These are phyloP conservation scores for Toxoplasma gondii DNA, from an alignment of 169 alveolate species.

Conservation along the genomic window DNA sequence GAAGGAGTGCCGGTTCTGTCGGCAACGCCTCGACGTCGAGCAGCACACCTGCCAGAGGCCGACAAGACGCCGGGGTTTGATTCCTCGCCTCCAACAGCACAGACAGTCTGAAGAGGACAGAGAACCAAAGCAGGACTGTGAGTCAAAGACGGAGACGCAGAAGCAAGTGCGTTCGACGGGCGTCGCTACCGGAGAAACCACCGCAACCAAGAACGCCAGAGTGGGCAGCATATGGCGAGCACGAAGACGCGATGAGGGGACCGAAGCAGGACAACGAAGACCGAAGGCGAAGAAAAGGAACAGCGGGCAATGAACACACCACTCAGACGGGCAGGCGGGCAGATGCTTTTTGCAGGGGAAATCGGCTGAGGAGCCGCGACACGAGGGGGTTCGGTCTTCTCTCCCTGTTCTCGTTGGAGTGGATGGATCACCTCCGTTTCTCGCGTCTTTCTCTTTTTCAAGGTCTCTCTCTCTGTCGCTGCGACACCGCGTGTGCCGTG, in stretches of 20 bases:
- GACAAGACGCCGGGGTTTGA: neutral
- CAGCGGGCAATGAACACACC: too few species aligned
- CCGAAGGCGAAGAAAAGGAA: neutral
- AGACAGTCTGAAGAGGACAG: neutral
- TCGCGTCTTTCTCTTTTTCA: too few species aligned
- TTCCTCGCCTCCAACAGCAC: constrained; percentile 40
- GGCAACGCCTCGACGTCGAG: constrained; percentile 72
- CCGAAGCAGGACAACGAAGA: neutral
- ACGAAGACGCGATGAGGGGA: too few species aligned
- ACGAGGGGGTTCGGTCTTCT: too few species aligned
- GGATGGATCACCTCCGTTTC: too few species aligned
- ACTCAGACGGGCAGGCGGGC: too few species aligned
- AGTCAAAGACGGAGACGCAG: neutral
- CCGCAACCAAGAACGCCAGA: neutral
- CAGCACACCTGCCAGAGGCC: constrained; percentile 19
- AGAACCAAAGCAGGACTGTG: neutral
- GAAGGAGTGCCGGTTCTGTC: constrained; percentile 70
- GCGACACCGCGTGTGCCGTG: too few species aligned
- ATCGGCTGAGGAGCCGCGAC: too few species aligned
- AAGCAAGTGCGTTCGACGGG: neutral
- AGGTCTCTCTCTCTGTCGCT: too few species aligned
- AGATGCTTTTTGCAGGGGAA: too few species aligned
- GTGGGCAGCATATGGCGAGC: too few species aligned
- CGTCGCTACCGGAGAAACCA: neutral
- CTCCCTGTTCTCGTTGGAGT: too few species aligned